A percentile compares a stretch with the other conserved stretches of the same genome.
Evolutionary conservation across 108 stramenopile species (phyloP).

Genomic region (Skeletonema potamos): DNA sequence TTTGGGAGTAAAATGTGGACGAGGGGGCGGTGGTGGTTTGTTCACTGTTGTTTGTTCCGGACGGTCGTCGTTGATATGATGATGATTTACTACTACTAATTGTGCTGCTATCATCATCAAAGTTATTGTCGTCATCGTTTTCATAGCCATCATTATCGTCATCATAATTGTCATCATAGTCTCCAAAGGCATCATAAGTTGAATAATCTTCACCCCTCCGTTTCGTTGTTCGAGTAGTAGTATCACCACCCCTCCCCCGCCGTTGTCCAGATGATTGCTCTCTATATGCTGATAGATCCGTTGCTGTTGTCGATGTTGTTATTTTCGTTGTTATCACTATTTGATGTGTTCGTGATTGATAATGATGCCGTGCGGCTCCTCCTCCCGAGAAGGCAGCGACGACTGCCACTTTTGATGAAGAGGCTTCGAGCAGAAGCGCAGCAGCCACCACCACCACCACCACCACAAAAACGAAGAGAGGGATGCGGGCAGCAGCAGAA

Average conservation of each 20-base stretch:
- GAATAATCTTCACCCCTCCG: neutral
- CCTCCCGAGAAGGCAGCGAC: neutral
- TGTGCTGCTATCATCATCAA: slow-evolving; percentile 9
- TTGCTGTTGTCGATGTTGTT: neutral
- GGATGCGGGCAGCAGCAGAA: no score
- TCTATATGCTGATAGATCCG: neutral
- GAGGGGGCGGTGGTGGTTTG: neutral
- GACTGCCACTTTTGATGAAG: neutral
- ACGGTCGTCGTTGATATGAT: neutral
- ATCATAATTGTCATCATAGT: neutral
- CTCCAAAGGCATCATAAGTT: slow-evolving; percentile 21
- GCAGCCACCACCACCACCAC: neutral
- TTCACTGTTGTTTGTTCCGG: neutral
- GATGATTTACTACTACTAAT: no score
- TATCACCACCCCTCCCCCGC: neutral
- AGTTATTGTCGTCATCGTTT: slow-evolving; percentile 1
- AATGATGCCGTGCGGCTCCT: no score
- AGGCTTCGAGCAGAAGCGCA: neutral
- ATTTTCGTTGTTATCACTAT: neutral
- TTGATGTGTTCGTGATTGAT: neutral
- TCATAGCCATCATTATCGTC: neutral
- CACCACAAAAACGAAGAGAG: neutral
- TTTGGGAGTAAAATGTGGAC: slow-evolving; percentile 78
- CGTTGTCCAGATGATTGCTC: neutral
- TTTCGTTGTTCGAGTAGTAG: neutral